Evolutionary conservation across 148 eudicot genomes (phyloP), one percentile per base, ranked within the genome.

Genomic region (Cornus controversa): DNA sequence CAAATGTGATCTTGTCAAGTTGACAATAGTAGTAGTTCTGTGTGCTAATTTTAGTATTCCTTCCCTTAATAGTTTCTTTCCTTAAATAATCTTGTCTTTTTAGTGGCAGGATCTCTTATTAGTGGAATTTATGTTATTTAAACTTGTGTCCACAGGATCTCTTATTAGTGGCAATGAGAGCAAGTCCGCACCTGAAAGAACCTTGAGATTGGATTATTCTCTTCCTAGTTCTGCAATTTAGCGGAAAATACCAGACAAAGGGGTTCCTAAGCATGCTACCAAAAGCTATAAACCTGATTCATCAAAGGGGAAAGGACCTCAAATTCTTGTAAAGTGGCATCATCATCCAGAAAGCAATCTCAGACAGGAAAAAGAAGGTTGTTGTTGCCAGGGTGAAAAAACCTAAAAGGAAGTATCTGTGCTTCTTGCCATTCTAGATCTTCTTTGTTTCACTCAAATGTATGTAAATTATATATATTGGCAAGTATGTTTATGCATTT

Each of bases 351-450:
- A 69, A 70, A 63, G 40, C 72, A 62, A 15, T 50, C 53, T 37
- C 62, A 34, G 64, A 65, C 34, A 78, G 47, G 71, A 75, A 73
- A 80, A 73, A 70, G 79, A 77, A 84, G 37, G 67, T 8, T 53
- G 23, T 10, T 15, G 72, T 5, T 27, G 22, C 37, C 23, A 34
- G 50, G 37, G 72, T 40, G 58, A 83, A 80, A 36, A 77, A 83
- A 71, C 72, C 68, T 5, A 80, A 29, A 67, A 77, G 66, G 58
- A 72, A 79, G 70, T 84, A 63, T 66, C 37, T 84, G 8, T 74
- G 86, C 70, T 72, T 84, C 78, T 50, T 73, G 75, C 78, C 78
- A 15, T 80, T 84, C 71, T 83, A 83, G 64, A 36, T 25, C 36
- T 14, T 25, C 7, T 0, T 4, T 60, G 27, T 24, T 36, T 14